Evolutionary conservation across 495 filamentous ascomycete genomes (phyloP).

Genomic region (Podospora comata): DNA sequence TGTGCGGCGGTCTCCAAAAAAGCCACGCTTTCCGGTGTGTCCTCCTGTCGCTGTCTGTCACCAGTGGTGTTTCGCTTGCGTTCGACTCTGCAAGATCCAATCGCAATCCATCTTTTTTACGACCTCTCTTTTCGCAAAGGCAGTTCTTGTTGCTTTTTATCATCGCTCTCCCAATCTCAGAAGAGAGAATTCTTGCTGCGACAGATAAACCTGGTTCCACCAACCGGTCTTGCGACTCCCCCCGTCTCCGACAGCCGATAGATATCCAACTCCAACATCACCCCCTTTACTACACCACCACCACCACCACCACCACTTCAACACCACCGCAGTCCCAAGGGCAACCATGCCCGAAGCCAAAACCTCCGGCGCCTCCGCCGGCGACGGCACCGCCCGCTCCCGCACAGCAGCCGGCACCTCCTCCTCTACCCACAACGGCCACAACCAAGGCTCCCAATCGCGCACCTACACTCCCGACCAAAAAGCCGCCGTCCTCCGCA

Average conservation of each 20-base stretch:
- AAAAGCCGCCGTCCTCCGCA: slow-evolving; percentile 81
- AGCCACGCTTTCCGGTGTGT: not conserved
- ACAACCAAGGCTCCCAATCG: slow-evolving; percentile 92
- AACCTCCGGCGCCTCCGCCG: slow-evolving; percentile 54
- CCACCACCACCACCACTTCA: not conserved
- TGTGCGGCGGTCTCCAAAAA: slow-evolving; percentile 3
- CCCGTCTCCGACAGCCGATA: not conserved
- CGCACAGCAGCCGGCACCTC: slow-evolving; percentile 51
- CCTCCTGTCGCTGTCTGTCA: not conserved
- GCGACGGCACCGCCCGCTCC: slow-evolving; percentile 34
- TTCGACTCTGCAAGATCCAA: not conserved
- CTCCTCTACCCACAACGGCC: slow-evolving; percentile 54
- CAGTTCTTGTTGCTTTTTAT: not conserved
- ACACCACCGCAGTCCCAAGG: not conserved
- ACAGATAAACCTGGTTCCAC: not conserved
- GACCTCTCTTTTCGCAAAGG: not conserved
- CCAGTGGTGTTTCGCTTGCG: too few relatives aligned
- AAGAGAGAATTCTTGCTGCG: not conserved
- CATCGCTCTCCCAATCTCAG: too few relatives aligned
- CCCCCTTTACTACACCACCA: not conserved
- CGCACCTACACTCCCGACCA: slow-evolving; percentile 87
- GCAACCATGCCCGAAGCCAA: slow-evolving; percentile 70
- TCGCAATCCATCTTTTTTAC: not conserved
- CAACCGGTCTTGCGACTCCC: not conserved
- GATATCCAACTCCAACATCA: not conserved